Base-by-base conservation (phyloP, 495 filamentous ascomycete species). In the Aspergillus steynii region DNA sequence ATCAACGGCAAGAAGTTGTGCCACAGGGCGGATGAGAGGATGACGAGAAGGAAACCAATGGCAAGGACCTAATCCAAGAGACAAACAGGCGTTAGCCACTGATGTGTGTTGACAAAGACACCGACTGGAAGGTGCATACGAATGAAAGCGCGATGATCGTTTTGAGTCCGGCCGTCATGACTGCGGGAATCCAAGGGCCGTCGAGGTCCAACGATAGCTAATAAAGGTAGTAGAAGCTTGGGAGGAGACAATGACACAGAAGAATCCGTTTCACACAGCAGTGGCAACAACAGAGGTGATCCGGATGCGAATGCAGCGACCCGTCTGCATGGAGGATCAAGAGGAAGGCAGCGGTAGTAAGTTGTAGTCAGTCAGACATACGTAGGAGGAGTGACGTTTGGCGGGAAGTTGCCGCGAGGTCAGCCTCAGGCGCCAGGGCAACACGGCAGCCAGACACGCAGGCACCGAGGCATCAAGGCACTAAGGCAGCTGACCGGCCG, bases 141-240 rank as follows among this genome's bases (percentile, higher is more conserved):
- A 99, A 99, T 66, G 95, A 97, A 67, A 99, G 92, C 55, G 89
- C 91, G 77, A 99, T 98, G 80, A 99, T 99, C 67, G 96, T 99
- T 78, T 96, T 96, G 63, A 98, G 87, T 72, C 95, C 94, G 67
- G 92, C 90, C 67, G 88, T 88, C 91, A 96, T 96, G 72, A 71
- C 81, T 73, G 65, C 66, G 73, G 71, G 64, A 68, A 56, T 56
- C 65, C 31, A 34, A 64, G 53, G 53, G 47, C 60, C 63, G 60
- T 63, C 58, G 48, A 65, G 59, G 59, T 51, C 56, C 56, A 28
- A 31, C 25, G 8, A 59, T 2, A 27, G 10, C 6, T 9, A 26
- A 34, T 42, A 42, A 42, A 14, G 12, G 37, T 3, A 15, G 37
- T 10, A 15, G 37, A 14, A 42, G 20, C 20, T 20, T 20, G 20